Evolutionary conservation across 2,329 filamentous ascomycete species (phyloP), one percentile per base, ranked within the genome.

Genomic region (Verticillium isaacii): DNA sequence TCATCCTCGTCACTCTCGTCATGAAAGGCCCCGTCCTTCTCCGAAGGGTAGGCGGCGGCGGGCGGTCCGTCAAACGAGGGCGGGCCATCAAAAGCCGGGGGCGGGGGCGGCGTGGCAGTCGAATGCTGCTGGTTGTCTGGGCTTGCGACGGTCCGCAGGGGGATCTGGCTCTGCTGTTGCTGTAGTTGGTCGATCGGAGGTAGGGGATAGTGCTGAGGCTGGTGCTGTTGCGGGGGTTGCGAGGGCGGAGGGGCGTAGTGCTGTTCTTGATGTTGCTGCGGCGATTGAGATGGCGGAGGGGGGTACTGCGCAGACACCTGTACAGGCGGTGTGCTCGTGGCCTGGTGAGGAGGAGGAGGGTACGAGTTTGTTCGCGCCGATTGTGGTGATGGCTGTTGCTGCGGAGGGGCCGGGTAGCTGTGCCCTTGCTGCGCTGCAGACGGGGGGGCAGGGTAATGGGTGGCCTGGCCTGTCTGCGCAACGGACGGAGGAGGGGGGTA

Each of bases 331-430:
- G 41, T 36, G 34, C n/a, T 50, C 19, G 41, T 50, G 8, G 63
- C 63, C 41, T 67, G 64, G 39, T 67, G 67, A 5, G 68, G 69
- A 15, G 72, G 70, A 17, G 68, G 67, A 5, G 67, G 67, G 55
- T 67, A 72, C 61, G 61, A 66, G 60, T 72, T 71, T 12, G 72
- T 70, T 19, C 68, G 64, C 9, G 64, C 63, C 34, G 68, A 67
- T 34, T 71, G 70, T 36, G 74, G 72, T 19, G 73, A 70, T 1
- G 72, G 70, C 25, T 70, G 69, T 5, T 74, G 67, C 63, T 73
- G 69, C 57, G 69, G 68, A 32, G 74, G 71, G 23, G 69, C 68
- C 58, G 74, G 68, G 59, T 76, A 73, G 66, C 62, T 64, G 61
- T 69, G 66, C 61, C 67, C 19, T 61, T 63, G 8, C 61, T 63